phyloP scores from a whole-genome alignment of 495 filamentous ascomycete species.

The Cenococcum geophilum region DNA sequence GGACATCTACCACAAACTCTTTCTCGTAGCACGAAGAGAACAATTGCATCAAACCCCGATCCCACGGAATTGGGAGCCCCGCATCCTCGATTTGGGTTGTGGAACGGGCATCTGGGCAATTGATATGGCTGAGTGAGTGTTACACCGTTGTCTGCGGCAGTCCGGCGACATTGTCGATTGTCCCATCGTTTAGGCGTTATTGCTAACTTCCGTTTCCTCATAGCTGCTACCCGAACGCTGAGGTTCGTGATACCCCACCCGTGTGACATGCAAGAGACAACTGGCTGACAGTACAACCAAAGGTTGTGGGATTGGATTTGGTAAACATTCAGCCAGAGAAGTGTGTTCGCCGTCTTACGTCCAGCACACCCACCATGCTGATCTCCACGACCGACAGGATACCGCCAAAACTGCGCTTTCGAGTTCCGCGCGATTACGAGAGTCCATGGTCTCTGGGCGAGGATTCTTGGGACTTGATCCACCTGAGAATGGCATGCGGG shows the following conservation, averaged over 20 bases:
- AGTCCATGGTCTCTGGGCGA: conserved; percentile 68
- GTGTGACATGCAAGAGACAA: not conserved
- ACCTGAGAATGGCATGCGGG: conserved; percentile 73
- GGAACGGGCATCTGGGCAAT: conserved; percentile 92
- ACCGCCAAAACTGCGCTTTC: conserved; percentile 62
- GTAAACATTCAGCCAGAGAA: conserved; percentile 72
- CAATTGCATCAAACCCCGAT: conserved; percentile 53
- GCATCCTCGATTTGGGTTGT: conserved; percentile 73
- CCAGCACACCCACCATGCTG: conserved; percentile 13
- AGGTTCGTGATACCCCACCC: conserved; percentile 31
- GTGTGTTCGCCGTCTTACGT: conserved; percentile 39
- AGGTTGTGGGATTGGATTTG: conserved; percentile 71
- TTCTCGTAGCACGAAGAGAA: conserved; percentile 55
- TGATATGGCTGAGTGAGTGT: conserved; percentile 70
- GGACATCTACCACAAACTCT: conserved; percentile 41
- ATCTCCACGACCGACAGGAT: conserved; percentile 47
- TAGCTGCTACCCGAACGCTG: conserved; percentile 54
- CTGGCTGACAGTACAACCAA: conserved; percentile 16
- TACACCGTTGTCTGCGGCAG: conserved; percentile 14
- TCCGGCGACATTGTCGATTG: conserved; percentile 1
- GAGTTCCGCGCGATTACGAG: conserved; percentile 69
- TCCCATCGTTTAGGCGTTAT: not conserved
- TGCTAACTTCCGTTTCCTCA: conserved; percentile 19
- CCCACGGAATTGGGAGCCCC: conserved; percentile 18
- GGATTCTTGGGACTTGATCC: conserved; percentile 79